Evolutionary conservation across 768 basidiomycete species (phyloP).

Genomic region (Cystofilobasidium ferigula): DNA sequence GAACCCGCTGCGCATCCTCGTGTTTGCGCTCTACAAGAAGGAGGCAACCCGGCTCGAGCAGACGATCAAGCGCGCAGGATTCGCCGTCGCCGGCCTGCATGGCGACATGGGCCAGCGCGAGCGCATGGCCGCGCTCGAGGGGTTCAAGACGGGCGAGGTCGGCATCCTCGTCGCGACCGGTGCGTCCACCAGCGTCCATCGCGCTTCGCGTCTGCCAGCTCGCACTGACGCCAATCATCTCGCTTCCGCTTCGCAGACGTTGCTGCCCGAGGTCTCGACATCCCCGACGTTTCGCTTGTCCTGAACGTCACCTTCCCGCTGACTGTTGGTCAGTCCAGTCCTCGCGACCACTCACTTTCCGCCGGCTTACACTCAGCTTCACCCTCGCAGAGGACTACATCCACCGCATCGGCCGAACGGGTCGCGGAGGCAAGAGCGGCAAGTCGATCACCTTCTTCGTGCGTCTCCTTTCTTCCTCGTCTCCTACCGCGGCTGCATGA

Average conservation of each 20-base stretch:
- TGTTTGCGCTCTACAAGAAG: conserved; percentile 96
- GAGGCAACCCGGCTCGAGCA: conserved; percentile 84
- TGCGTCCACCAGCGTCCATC: conserved; percentile 12
- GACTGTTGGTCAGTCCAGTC: conserved; percentile 81
- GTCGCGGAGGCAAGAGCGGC: conserved; percentile 25
- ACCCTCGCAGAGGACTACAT: conserved; percentile 28
- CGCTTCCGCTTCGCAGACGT: conserved; percentile 53
- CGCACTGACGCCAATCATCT: background rate
- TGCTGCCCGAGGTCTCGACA: conserved; percentile 91
- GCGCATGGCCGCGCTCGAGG: conserved; percentile 71
- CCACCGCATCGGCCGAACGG: conserved; percentile 28
- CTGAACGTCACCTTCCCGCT: conserved; percentile 94
- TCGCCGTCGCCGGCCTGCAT: conserved; percentile 69
- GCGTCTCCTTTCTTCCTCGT: background rate
- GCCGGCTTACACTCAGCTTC: too few relatives aligned
- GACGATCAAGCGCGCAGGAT: conserved; percentile 61
- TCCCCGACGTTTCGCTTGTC: conserved; percentile 86
- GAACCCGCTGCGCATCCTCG: conserved; percentile 52
- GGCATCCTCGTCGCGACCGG: conserved; percentile 72
- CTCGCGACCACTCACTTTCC: background rate
- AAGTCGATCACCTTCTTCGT: conserved; percentile 29
- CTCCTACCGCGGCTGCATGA: background rate
- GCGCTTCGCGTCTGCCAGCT: background rate
- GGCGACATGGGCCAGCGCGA: conserved; percentile 81
- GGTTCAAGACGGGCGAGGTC: conserved; percentile 70